Evolutionary conservation across 1,284 basidiomycete species (phyloP).

Genomic region (Amylostereum areolatum): DNA sequence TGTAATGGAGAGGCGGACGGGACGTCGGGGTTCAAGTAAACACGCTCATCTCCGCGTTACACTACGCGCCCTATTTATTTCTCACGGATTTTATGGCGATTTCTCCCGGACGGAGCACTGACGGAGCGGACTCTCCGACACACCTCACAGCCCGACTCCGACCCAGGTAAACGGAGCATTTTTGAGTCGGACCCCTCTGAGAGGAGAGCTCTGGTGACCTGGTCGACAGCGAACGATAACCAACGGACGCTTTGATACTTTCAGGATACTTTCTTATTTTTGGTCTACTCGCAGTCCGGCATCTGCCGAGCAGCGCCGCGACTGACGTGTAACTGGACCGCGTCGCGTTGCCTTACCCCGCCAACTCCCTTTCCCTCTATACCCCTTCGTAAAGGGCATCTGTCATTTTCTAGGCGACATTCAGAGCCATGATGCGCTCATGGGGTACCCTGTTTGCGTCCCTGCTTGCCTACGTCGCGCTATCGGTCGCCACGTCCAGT

Average conservation of each 20-base stretch:
- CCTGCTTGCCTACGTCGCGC: constrained; percentile 24
- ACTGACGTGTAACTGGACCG: background rate
- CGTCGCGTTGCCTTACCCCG: background rate
- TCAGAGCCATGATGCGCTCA: constrained; percentile 12
- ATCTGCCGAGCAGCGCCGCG: background rate
- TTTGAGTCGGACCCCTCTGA: too few species aligned
- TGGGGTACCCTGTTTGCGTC: constrained; percentile 18
- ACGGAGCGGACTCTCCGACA: too few species aligned
- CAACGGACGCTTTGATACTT: too few species aligned
- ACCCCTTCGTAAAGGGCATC: background rate
- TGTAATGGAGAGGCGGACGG: background rate
- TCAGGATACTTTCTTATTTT: too few species aligned
- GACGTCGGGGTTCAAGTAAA: background rate
- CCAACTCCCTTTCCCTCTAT: background rate
- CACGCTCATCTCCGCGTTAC: background rate
- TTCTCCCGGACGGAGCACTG: too few species aligned
- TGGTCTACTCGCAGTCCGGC: background rate
- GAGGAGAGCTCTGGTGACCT: too few species aligned
- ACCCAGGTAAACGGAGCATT: too few species aligned
- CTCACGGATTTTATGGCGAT: background rate
- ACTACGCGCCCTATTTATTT: background rate
- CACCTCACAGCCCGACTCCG: too few species aligned
- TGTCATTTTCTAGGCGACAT: constrained; percentile 2
- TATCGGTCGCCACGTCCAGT: constrained; percentile 65
- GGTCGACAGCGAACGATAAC: too few species aligned